Base-by-base conservation (phyloP, 371 early-diverging fungal species). In the Rhizopus delemar region DNA sequence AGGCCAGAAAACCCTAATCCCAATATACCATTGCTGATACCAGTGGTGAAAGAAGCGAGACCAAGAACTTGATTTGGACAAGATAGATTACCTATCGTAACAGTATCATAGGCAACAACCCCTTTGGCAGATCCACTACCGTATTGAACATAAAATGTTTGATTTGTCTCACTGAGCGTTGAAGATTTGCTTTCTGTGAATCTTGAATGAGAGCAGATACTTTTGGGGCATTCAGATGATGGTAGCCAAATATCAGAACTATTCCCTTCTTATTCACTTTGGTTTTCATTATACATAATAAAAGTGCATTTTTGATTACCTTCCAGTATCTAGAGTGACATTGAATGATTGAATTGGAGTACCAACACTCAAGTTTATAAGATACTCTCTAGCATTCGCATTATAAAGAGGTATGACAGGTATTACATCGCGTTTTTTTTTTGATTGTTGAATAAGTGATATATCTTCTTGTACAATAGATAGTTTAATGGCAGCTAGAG, bases 301-400 rank as follows among this genome's bases (percentile, higher is more conserved):
- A 11, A 11, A 6, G 7, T 38, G n/a, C 38, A 41, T 16, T 7
- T 28, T 9, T 62, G 38, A n/a, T 38, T 68, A 75, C 76, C 76
- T 75, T 58, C 77, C 77, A 5, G 77, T 77, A 41, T 77, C 77
- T 43, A 77, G 38, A 8, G 71, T 70, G n/a, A 77, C 57, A 34
- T 68, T 66, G 39, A 77, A 74, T 13, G 45, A 45, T 56, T 77
- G 74, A 1, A 67, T 35, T 3, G 77, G 77, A 13, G 72, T 74
- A 7, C 77, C 77, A 28, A 74, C 63, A 12, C 53, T 62, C 1
- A 77, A 63, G 13, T 67, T 56, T 8, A 72, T 62, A 0, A 71
- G 46, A 35, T 72, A 77, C 45, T 71, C 68, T 54, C 67, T 57
- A 11, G 68, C 67, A 29, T 64, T 62, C 12, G 57, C 60, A 57